These are phyloP conservation scores for Heritiera fomes DNA, from an alignment of 345 rosid species.

Conservation along the genomic window DNA sequence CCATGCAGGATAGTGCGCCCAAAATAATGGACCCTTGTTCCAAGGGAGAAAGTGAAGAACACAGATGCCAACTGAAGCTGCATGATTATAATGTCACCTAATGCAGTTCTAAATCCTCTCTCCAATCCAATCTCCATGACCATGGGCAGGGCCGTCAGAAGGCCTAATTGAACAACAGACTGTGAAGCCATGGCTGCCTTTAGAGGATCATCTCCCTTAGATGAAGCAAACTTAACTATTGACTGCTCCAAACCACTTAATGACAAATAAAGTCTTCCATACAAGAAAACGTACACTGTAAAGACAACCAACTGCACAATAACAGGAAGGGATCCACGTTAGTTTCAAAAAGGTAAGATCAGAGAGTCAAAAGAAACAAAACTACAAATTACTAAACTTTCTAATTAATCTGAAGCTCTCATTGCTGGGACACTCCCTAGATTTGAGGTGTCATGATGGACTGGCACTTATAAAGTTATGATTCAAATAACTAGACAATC, in stretches of 20 bases:
- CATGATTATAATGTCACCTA: constrained; percentile 84
- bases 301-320: constrained; percentile 70
- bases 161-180: constrained; percentile 85
- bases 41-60: constrained; percentile 96
- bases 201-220: constrained; percentile 69
- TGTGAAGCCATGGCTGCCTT: constrained; percentile 94
- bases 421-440: neutral
- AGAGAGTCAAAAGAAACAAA: neutral
- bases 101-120: constrained; percentile 89
- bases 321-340: constrained; percentile 11
- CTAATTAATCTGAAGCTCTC: neutral
- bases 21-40: constrained; percentile 86
- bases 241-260: constrained; percentile 89
- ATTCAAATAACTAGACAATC: neutral
- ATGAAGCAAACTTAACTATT: constrained; percentile 61
- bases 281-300: constrained; percentile 72
- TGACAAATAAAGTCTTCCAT: constrained; percentile 82
- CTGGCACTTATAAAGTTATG: neutral
- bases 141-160: constrained; percentile 87
- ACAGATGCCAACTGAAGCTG: constrained; percentile 93
- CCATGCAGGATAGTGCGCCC: constrained; percentile 96
- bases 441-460: constrained; percentile 5
- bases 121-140: constrained; percentile 98
- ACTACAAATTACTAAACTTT: neutral
- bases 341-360: constrained; percentile 14